These are phyloP conservation scores for Tylopilus felleus DNA, from an alignment of 768 basidiomycete genomes.

Conservation along the genomic window DNA sequence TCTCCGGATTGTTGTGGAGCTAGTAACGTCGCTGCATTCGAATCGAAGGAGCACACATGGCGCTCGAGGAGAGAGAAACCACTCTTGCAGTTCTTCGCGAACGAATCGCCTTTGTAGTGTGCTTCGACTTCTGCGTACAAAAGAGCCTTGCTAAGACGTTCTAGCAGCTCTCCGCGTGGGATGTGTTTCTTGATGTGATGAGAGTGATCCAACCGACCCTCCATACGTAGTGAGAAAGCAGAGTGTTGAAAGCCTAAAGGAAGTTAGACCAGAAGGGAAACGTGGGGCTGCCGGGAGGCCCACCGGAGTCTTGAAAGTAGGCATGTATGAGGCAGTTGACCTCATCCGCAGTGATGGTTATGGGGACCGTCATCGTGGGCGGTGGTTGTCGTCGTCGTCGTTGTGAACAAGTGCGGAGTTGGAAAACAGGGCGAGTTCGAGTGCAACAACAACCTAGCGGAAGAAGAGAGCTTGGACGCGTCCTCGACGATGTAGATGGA, in stretches of 20 bases:
- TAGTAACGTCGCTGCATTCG: slow-evolving; percentile 22
- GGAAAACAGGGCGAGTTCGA: slow-evolving; percentile 13
- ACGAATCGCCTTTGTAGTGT: slow-evolving; percentile 67
- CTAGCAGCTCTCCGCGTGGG: slow-evolving; percentile 76
- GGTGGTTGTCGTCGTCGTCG: not conserved
- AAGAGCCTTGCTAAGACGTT: slow-evolving; percentile 75
- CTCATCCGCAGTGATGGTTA: slow-evolving; percentile 75
- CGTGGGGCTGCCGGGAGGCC: not conserved
- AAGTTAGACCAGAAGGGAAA: slow-evolving; percentile 6
- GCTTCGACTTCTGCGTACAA: slow-evolving; percentile 81
- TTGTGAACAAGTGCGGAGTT: slow-evolving; percentile 24
- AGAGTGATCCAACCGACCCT: slow-evolving; percentile 67
- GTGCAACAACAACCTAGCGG: too few relatives aligned
- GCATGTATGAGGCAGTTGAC: slow-evolving; percentile 83
- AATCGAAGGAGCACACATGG: slow-evolving; percentile 64
- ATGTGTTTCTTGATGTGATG: slow-evolving; percentile 69
- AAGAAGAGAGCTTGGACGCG: too few relatives aligned
- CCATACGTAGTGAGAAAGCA: slow-evolving; percentile 75
- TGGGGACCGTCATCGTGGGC: slow-evolving; percentile 39
- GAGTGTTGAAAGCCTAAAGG: slow-evolving; percentile 71
- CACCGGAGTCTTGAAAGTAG: slow-evolving; percentile 81
- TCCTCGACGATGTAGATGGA: too few relatives aligned
- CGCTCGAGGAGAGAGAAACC: slow-evolving; percentile 72
- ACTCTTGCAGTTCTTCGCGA: slow-evolving; percentile 63
- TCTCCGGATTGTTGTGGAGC: slow-evolving; percentile 21